These are phyloP conservation scores for Tetrahymena borealis DNA, from an alignment of 73 alveolate species.

Conservation along the genomic window DNA sequence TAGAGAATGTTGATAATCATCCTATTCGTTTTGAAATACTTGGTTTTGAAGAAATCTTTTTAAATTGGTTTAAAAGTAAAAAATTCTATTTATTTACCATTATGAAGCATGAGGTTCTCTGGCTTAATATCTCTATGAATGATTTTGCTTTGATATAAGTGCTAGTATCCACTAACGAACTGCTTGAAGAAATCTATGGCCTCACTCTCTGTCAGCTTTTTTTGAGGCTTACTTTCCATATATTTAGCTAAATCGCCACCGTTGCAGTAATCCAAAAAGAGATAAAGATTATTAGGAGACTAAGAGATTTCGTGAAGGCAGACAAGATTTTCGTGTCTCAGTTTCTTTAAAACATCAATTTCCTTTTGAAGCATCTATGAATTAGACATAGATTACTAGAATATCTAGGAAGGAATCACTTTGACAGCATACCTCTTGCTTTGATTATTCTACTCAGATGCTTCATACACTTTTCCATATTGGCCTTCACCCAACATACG, in stretches of 20 bases:
- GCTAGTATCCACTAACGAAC: conserved; percentile 1
- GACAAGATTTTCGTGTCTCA: neutral
- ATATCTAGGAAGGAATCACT: neutral
- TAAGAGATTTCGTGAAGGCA: conserved; percentile 4
- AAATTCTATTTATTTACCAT: neutral
- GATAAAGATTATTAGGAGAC: conserved; percentile 30
- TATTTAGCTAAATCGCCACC: conserved; percentile 26
- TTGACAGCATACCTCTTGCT: neutral
- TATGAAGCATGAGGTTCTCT: conserved; percentile 7
- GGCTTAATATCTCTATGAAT: conserved; percentile 37
- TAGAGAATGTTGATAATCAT: neutral
- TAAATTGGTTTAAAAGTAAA: neutral
- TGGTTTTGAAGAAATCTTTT: neutral
- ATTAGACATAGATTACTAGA: neutral
- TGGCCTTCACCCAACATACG: neutral
- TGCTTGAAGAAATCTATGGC: neutral
- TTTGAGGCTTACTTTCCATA: neutral
- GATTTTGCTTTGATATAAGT: neutral
- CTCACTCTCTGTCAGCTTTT: neutral
- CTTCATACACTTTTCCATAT: neutral
- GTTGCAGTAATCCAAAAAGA: conserved; percentile 38
- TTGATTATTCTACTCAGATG: neutral
- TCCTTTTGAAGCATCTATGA: neutral
- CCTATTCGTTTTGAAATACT: neutral
- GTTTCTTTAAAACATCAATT: neutral